Evolutionary conservation across 2,329 filamentous ascomycete species (phyloP), one percentile per base, ranked within the genome.

Genomic region (Proliferodiscus dingleyae): DNA sequence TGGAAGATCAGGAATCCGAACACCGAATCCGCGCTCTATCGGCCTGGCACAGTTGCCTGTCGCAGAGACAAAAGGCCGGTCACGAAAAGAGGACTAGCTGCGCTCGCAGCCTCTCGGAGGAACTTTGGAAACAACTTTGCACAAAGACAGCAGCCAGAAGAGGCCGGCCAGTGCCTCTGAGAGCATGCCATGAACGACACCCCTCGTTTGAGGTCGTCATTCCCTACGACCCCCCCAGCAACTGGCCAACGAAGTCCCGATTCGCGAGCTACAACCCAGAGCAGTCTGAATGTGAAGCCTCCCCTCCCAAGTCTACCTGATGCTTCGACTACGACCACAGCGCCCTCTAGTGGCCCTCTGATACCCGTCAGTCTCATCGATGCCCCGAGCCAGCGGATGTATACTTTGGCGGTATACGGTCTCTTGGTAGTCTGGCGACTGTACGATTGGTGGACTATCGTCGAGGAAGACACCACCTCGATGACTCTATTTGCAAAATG

Each of bases 401-500:
- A 95, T 64, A 84, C 89, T 38, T 78, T 85, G 52, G 83, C 81
- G n/a, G 68, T 95, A 54, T 97, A 95, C 65, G 66, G 83, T 33
- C 73, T 77, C 24, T 69, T 98, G 19, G 77, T 87, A 67, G 82
- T 81, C 50, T 97, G 88, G 84, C 84, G 89, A 60, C 68, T 93
- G 26, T 95, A 89, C 66, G 89, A 98, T 70, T 95, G 87, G 72
- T 80, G 82, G 54, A 80, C 78, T 46, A 70, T 91, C 51, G 75
- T 89, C 30, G 83, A 90, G 46, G 86, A 91, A 53, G 87, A 94
- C 53, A 80, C 87, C 47, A 84, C 89, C 60, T 95, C 90, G n/a
- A 83, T 93, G 51, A 86, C 82, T 77, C 76, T 91, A 39, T 96
- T 96, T 63, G 71, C 95, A 61, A 98, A 97, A 77, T 98, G 93